Percentiles rank a stretch among this genome's conserved stretches.
These are phyloP conservation scores for Wickerhamiella qilinensis DNA, from an alignment of 805 yeast genomes.

Conservation along the genomic window DNA sequence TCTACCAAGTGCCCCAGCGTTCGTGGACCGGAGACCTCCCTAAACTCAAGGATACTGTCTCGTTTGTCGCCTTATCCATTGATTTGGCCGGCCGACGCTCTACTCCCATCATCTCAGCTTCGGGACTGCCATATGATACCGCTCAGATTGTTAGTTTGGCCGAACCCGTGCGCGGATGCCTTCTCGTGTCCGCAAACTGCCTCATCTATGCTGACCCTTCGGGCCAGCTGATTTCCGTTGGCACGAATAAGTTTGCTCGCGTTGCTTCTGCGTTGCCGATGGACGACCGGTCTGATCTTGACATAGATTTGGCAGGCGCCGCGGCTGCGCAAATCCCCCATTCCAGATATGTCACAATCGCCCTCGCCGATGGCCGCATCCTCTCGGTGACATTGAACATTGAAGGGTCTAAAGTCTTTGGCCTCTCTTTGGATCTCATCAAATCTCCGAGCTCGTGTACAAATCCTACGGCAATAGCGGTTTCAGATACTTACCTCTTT, in stretches of 20 bases:
- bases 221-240: conserved; percentile 48
- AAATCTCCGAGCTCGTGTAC: background rate
- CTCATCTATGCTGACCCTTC: conserved; percentile 65
- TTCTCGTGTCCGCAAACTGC: conserved; percentile 60
- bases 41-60: conserved; percentile 43
- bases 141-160: conserved; percentile 43
- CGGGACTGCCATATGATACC: conserved; percentile 59
- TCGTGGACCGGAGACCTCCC: conserved; percentile 72
- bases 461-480: conserved; percentile 2
- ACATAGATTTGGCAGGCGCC: conserved; percentile 41
- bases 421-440: conserved; percentile 31
- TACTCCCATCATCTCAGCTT: conserved; percentile 49
- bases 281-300: conserved; percentile 33
- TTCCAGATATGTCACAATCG: conserved; percentile 25
- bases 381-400: conserved; percentile 23
- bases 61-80: conserved; percentile 47
- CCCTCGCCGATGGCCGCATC: conserved; percentile 30
- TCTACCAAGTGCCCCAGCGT: conserved; percentile 38
- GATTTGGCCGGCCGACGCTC: conserved; percentile 42
- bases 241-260: conserved; percentile 40
- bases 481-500: background rate
- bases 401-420: conserved; percentile 28
- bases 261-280: conserved; percentile 24
- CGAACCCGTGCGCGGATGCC: conserved; percentile 50
- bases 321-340: conserved; percentile 21